Evolutionary conservation across 164 flowering plant genomes (phyloP).

Genomic region (Echeveria elegans): DNA sequence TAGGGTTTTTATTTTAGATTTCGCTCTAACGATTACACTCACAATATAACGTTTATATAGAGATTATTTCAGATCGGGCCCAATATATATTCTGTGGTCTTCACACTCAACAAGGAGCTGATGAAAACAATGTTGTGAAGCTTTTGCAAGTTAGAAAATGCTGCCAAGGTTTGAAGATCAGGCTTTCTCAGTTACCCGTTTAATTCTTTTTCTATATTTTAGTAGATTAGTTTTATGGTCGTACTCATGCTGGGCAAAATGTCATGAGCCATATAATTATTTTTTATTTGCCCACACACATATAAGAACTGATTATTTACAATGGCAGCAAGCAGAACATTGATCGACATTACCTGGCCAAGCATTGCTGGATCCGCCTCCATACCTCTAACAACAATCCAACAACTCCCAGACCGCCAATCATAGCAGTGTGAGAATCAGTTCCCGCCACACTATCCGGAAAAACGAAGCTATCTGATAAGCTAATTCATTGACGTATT

Average conservation of each 20-base stretch:
- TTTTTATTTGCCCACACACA: background rate
- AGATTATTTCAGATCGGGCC: too few species aligned
- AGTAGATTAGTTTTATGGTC: background rate
- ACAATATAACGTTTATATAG: too few species aligned
- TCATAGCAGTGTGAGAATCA: conserved; percentile 96
- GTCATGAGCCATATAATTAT: background rate
- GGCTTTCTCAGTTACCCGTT: background rate
- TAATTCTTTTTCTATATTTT: too few species aligned
- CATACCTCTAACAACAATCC: conserved; percentile 97
- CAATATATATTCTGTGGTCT: too few species aligned
- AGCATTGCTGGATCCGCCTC: conserved; percentile 99
- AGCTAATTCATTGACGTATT: too few species aligned
- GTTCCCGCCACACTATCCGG: conserved; percentile 98
- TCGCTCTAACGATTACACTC: too few species aligned
- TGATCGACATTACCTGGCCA: conserved; percentile 54
- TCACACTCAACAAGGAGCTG: too few species aligned
- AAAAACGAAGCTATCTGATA: conserved; percentile 70
- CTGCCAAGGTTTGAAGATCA: background rate
- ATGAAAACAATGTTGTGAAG: background rate
- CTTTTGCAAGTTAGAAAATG: background rate
- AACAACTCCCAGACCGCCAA: conserved; percentile 94
- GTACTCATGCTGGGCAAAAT: background rate
- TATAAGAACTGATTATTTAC: background rate
- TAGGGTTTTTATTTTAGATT: too few species aligned
- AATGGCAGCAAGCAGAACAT: background rate